Base-by-base conservation (phyloP, 1,284 basidiomycete species). In the Ceratobasidium papillatum region DNA sequence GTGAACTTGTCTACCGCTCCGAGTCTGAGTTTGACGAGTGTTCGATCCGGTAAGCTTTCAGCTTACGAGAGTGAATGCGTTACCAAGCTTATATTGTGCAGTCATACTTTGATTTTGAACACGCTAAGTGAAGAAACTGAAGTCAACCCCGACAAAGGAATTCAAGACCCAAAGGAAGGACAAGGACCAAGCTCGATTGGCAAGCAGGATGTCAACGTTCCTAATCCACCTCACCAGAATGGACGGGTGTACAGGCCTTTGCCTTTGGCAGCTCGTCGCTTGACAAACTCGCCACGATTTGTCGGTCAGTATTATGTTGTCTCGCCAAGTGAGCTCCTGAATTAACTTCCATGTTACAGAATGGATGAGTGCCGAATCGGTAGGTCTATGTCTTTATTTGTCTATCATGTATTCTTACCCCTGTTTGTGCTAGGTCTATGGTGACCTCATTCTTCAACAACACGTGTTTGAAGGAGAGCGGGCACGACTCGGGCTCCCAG, bases 361-460 rank as follows among this genome's bases (percentile, higher is more conserved):
- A 25, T 59, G 56, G 56, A 59, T 59, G 56, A 59, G 56, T 19
- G 56, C 56, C 9, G 56, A 59, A 38, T 36, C 56, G 32, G 56
- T 38, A 11, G 3, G 56, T 59, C 8, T 3, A 22, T 22, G 8
- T 8, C 4, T 52, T n/a, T 14, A 4, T 49, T 14, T 5, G 14
- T 17, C 25, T 22, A 30, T 30, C n/a, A 52, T 52, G 7, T 22
- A 52, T 8, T 25, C 51, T 43, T 17, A 52, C 4, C 22, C 27
- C 27, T 30, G 19, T 4, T 49, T 52, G 4, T 56, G 5, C 27
- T n/a, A 59, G 56, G 32, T 38, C 3, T 59, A 8, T 59, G 56
- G 22, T 8, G 56, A 59, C n/a, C 56, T 38, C 19, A 59, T 59
- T 22, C 7, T 38, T 3, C 56, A 36, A 22, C 56, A 59, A 22